Conservation (phyloP, 2,329 filamentous ascomycete species). For the Biscogniauxia marginata region DNA sequence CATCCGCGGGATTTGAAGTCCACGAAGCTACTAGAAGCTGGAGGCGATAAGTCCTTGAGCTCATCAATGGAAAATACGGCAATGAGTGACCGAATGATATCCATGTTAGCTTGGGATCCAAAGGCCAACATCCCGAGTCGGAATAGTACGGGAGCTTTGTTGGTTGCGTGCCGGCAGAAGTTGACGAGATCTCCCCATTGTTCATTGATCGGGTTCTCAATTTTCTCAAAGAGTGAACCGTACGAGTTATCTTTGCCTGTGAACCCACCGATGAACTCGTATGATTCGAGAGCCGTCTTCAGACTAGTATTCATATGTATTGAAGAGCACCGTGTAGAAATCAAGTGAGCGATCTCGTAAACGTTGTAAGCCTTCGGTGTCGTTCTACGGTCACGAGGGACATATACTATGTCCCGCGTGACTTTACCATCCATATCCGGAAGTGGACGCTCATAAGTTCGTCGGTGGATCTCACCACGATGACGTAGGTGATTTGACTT, state of each 20-base stretch:
- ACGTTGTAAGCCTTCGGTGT: slow-evolving; percentile 11
- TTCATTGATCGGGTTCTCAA: slow-evolving; percentile 28
- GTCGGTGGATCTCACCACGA: slow-evolving; percentile 18
- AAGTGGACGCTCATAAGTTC: slow-evolving; percentile 18
- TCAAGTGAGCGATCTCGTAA: slow-evolving; percentile 16
- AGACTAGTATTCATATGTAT: slow-evolving; percentile 10
- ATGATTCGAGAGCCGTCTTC: slow-evolving; percentile 22
- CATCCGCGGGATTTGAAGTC: slow-evolving; percentile 17
- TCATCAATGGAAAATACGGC: slow-evolving; percentile 11
- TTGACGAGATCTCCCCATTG: slow-evolving; percentile 31
- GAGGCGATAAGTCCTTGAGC: slow-evolving; percentile 15
- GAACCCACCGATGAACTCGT: slow-evolving; percentile 33
- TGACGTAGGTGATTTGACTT: slow-evolving; percentile 13
- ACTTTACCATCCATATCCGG: background rate
- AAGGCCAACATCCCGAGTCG: slow-evolving; percentile 31
- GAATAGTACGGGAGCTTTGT: slow-evolving; percentile 21
- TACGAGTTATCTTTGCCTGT: slow-evolving; percentile 2
- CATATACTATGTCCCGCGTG: slow-evolving; percentile 17
- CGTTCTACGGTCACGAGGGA: slow-evolving; percentile 19
- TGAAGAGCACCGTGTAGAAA: slow-evolving; percentile 9
- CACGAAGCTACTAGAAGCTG: slow-evolving; percentile 12
- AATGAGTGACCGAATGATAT: slow-evolving; percentile 18
- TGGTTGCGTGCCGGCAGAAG: slow-evolving; percentile 21
- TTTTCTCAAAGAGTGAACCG: slow-evolving; percentile 24
- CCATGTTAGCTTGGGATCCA: slow-evolving; percentile 23